These are phyloP conservation scores for Lichtheimia corymbifera DNA, from an alignment of 371 early-diverging fungal species.

Conservation along the genomic window DNA sequence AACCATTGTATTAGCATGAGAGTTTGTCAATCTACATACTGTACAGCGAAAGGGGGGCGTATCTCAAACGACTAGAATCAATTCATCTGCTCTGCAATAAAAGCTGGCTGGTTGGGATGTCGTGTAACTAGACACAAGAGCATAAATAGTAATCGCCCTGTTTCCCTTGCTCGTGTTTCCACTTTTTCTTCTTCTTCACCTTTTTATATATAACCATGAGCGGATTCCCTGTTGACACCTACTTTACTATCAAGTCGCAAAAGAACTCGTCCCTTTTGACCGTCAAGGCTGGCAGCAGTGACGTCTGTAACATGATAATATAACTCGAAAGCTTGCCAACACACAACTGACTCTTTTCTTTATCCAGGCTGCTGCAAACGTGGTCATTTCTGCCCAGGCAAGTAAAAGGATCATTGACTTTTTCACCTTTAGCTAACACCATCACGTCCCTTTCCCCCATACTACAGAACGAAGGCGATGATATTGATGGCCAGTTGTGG, in stretches of 20 bases:
- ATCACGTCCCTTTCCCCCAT: background rate
- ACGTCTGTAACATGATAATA: background rate
- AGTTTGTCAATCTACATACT: no score
- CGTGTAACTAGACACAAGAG: background rate
- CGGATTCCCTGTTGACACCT: constrained; percentile 28
- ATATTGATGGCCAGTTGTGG: constrained; percentile 21
- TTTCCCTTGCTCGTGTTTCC: background rate
- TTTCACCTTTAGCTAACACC: background rate
- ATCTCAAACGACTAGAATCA: no score
- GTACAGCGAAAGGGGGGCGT: no score
- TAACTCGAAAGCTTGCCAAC: no score
- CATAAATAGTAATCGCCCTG: constrained; percentile 5
- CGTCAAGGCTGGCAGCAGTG: constrained; percentile 8
- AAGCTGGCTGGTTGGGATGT: no score
- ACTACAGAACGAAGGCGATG: constrained; percentile 5
- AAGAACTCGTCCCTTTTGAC: constrained; percentile 20
- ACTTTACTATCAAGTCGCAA: constrained; percentile 30
- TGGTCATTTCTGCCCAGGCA: constrained; percentile 11
- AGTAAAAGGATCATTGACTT: background rate
- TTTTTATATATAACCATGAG: constrained; percentile 6
- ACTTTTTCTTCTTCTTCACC: background rate
- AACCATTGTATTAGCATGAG: no score
- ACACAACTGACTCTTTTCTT: background rate
- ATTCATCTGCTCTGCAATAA: no score
- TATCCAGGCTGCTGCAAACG: background rate